Evolutionary conservation across 352 stramenopile species (phyloP).

Genomic region (Pythium coloratum): DNA sequence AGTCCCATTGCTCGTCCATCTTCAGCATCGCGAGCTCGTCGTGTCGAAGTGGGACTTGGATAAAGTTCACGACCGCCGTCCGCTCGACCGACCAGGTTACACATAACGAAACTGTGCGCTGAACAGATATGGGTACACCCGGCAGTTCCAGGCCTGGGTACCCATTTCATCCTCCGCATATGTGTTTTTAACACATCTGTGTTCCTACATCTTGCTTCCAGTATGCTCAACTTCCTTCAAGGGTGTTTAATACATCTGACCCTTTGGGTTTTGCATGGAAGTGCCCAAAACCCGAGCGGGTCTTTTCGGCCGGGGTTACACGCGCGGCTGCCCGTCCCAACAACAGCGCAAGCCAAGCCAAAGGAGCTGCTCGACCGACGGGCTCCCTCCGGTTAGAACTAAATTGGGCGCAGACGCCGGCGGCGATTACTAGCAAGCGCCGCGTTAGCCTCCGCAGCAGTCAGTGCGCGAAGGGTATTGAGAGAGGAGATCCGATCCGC

Average conservation of each 20-base stretch:
- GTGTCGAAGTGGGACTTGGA: not conserved
- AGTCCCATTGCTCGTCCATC: not conserved
- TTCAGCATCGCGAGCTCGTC: no score
- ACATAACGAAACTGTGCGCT: conserved; percentile 24
- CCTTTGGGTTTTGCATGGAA: not conserved
- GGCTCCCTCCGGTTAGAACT: conserved; percentile 2
- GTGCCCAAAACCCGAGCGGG: conserved; percentile 15
- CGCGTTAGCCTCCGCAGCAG: not conserved
- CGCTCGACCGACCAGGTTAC: conserved; percentile 16
- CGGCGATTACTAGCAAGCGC: not conserved
- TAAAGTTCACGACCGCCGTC: not conserved
- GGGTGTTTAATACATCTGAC: conserved; percentile 14
- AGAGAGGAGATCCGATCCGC: conserved; percentile 25
- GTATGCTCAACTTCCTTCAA: conserved; percentile 12
- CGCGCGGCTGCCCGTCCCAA: not conserved
- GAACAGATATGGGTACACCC: conserved; percentile 25
- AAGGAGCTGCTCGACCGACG: conserved; percentile 2
- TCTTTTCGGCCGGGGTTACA: conserved; percentile 3
- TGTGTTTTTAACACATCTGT: conserved; percentile 15
- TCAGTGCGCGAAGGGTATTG: conserved; percentile 30
- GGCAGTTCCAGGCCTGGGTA: not conserved
- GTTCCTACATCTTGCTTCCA: conserved; percentile 3
- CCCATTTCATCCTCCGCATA: conserved; percentile 2
- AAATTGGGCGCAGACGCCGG: conserved; percentile 2
- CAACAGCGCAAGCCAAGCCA: not conserved